Conservation (phyloP, 768 basidiomycete species). For the Amanita polypyramis region DNA sequence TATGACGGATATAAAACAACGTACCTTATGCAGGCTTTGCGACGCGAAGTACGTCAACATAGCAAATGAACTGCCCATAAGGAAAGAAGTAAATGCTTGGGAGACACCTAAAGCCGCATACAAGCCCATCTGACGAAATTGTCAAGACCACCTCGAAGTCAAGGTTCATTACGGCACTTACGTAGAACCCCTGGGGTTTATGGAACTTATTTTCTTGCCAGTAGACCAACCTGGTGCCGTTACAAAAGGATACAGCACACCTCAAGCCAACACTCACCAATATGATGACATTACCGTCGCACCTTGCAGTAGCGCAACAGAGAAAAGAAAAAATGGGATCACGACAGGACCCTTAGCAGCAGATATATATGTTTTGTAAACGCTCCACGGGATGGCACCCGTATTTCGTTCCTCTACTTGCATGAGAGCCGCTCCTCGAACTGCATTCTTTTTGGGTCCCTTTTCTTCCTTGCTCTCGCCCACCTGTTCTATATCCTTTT, state of each 20-base stretch:
- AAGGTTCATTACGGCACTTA: constrained; percentile 21
- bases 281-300: constrained; percentile 64
- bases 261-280: constrained; percentile 36
- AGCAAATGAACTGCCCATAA: constrained; percentile 57
- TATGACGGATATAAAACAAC: constrained; percentile 9
- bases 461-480: constrained; percentile 16
- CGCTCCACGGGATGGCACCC: constrained; percentile 48
- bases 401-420: constrained; percentile 76
- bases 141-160: neutral
- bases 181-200: constrained; percentile 59
- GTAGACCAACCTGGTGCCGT: constrained; percentile 55
- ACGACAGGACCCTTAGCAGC: constrained; percentile 61
- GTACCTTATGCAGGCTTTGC: constrained; percentile 47
- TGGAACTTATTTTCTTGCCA: constrained; percentile 69
- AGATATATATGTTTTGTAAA: constrained; percentile 52
- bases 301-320: constrained; percentile 58
- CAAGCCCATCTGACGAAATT: constrained; percentile 56
- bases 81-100: constrained; percentile 59
- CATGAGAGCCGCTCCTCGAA: constrained; percentile 52
- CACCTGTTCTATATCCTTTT: constrained; percentile 32
- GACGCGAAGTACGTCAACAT: constrained; percentile 73
- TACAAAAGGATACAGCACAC: constrained; percentile 9
- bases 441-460: constrained; percentile 21
- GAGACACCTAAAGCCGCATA: constrained; percentile 66
- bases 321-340: constrained; percentile 52